Percentiles rank a stretch among this genome's conserved stretches.
Evolutionary conservation across 2,329 filamentous ascomycete genomes (phyloP).

Genomic region (Blastomyces parvus): DNA sequence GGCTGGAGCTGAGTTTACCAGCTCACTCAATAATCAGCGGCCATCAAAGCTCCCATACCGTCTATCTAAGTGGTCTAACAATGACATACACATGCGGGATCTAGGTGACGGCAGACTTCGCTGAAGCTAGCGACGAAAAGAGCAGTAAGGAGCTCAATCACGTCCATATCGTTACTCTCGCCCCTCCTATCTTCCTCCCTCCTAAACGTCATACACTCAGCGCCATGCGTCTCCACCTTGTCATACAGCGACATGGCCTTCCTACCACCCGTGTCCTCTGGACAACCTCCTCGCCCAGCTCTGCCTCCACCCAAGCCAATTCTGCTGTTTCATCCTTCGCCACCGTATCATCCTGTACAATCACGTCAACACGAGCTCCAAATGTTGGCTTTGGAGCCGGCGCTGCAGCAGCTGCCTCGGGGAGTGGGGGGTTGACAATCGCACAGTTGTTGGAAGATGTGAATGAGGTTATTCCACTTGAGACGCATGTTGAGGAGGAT

Average conservation of each 20-base stretch:
- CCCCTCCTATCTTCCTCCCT: neutral
- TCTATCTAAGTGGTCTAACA: neutral
- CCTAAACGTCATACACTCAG: neutral
- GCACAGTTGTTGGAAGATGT: conserved; percentile 67
- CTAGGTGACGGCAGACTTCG: neutral
- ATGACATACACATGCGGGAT: neutral
- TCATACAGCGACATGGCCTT: conserved; percentile 62
- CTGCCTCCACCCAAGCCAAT: conserved; percentile 24
- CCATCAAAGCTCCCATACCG: neutral
- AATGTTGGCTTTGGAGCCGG: conserved; percentile 26
- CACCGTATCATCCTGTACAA: conserved; percentile 13
- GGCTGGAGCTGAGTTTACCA: neutral
- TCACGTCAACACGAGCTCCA: conserved; percentile 26
- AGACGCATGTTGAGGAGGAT: conserved; percentile 45
- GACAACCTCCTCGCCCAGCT: conserved; percentile 45
- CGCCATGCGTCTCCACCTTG: conserved; percentile 61
- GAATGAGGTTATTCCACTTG: conserved; percentile 71
- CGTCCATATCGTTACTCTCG: neutral
- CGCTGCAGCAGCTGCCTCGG: conserved; percentile 18
- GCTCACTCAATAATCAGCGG: neutral
- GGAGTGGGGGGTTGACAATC: conserved; percentile 55
- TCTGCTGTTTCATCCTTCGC: conserved; percentile 25
- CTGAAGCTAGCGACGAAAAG: neutral
- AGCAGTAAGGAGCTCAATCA: neutral
- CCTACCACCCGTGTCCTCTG: conserved; percentile 65